Conservation (phyloP, 1,139 yeast species). For the Saccharomycopsis hybrid region DNA sequence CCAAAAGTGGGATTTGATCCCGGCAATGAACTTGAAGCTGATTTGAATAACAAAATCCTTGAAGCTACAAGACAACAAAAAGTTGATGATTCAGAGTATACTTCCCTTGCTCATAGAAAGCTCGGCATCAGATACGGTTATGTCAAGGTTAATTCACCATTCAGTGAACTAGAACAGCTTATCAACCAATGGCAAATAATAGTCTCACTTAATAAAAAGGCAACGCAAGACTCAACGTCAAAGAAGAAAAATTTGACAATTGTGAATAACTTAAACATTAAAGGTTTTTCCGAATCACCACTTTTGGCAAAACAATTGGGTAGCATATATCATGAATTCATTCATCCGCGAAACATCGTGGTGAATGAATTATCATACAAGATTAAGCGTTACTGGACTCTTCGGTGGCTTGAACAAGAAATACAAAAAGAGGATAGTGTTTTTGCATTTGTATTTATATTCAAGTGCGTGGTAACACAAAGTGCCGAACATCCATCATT, state of each 20-base stretch:
- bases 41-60: not conserved
- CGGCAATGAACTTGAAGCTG: not conserved
- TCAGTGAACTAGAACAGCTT: constrained; percentile 28
- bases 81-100: not conserved
- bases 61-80: not conserved
- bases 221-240: constrained; percentile 12
- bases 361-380: constrained; percentile 2
- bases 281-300: constrained; percentile 14
- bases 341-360: constrained; percentile 7
- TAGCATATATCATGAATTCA: constrained; percentile 14
- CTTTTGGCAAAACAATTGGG: constrained; percentile 20
- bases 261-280: not conserved
- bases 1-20: constrained; percentile 15
- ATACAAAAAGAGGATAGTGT: not conserved
- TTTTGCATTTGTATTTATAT: constrained; percentile 17
- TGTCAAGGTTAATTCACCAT: constrained; percentile 26
- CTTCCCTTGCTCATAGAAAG: constrained; percentile 14
- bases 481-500: constrained; percentile 19
- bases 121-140: constrained; percentile 28
- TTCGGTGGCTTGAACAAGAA: constrained; percentile 16
- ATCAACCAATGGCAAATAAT: constrained; percentile 32
- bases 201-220: not conserved
- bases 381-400: constrained; percentile 15
- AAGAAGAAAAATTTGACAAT: constrained; percentile 7
- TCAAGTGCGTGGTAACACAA: constrained; percentile 26